A percentile compares a stretch with the other conserved stretches of the same genome.
Evolutionary conservation across 148 eudicot genomes (phyloP).

Genomic region (Heliamphora exappendiculata): DNA sequence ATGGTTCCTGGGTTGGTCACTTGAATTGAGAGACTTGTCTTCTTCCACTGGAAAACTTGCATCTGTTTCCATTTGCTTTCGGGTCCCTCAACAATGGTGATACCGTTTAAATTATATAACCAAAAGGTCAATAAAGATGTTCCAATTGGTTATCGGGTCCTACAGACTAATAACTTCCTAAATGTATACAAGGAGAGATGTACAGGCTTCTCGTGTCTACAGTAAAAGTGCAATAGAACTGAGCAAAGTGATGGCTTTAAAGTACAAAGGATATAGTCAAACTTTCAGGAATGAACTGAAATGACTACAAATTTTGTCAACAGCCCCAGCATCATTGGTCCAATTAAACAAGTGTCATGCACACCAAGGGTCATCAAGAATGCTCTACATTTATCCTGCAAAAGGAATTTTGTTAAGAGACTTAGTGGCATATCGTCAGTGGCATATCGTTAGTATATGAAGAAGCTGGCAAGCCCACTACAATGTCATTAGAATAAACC

Average conservation of each 20-base stretch:
- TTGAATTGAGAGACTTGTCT: conserved; percentile 18
- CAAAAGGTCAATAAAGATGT: conserved; percentile 6
- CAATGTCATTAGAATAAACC: neutral
- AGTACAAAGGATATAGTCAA: neutral
- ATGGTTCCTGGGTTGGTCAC: conserved; percentile 22
- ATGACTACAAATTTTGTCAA: neutral
- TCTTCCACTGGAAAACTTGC: conserved; percentile 28
- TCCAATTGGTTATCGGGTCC: neutral
- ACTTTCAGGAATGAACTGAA: neutral
- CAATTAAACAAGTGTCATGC: neutral
- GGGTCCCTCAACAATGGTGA: neutral
- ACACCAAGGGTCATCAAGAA: neutral
- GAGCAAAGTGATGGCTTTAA: neutral
- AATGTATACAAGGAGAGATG: neutral
- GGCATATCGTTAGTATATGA: neutral
- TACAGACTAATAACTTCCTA: neutral
- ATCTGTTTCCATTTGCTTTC: conserved; percentile 42
- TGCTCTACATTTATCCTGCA: conserved; percentile 1
- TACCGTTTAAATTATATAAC: neutral
- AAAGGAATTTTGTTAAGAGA: neutral
- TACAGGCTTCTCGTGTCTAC: neutral
- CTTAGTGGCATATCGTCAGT: neutral
- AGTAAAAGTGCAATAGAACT: neutral
- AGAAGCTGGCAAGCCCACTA: neutral
- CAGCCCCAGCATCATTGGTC: neutral